phyloP scores from a whole-genome alignment of 352 stramenopile species.

The Phytophthora sansomeana region DNA sequence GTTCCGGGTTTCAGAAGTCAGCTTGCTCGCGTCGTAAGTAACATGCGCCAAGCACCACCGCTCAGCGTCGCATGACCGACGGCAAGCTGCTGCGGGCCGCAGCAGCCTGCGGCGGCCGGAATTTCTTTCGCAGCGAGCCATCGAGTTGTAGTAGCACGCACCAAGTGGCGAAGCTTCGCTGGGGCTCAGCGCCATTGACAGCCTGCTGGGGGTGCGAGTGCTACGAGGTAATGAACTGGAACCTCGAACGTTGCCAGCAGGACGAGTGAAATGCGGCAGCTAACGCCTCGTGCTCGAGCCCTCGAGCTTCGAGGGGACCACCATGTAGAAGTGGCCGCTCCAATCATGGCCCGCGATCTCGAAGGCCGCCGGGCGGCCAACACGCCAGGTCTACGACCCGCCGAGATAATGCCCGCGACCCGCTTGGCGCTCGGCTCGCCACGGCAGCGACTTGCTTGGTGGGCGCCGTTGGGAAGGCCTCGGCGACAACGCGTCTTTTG shows the following conservation, averaged over 20 bases:
- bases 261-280: constrained; percentile 10
- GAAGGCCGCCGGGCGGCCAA: constrained; percentile 12
- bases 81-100: not conserved
- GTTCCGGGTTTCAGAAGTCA: constrained; percentile 28
- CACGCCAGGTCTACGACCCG: constrained; percentile 17
- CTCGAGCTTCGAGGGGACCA: not conserved
- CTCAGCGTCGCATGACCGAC: constrained; percentile 12
- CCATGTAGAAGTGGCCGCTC: constrained; percentile 25
- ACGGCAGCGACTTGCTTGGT: not conserved
- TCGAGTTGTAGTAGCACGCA: not conserved
- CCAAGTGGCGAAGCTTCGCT: not conserved
- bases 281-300: constrained; percentile 1
- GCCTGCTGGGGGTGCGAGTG: not conserved
- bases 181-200: not conserved
- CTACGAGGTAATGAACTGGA: not conserved
- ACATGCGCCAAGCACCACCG: constrained; percentile 13
- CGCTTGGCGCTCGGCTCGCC: constrained; percentile 5
- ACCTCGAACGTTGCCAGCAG: constrained; percentile 27
- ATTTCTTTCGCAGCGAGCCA: constrained; percentile 37
- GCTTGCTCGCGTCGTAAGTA: constrained; percentile 20
- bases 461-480: constrained; percentile 11
- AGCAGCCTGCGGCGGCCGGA: too few species aligned
- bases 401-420: constrained; percentile 9
- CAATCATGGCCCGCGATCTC: constrained; percentile 13
- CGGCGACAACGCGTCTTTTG: not conserved